Conservation (phyloP, 1,284 basidiomycete species). For the Moesziomyces sp. region DNA sequence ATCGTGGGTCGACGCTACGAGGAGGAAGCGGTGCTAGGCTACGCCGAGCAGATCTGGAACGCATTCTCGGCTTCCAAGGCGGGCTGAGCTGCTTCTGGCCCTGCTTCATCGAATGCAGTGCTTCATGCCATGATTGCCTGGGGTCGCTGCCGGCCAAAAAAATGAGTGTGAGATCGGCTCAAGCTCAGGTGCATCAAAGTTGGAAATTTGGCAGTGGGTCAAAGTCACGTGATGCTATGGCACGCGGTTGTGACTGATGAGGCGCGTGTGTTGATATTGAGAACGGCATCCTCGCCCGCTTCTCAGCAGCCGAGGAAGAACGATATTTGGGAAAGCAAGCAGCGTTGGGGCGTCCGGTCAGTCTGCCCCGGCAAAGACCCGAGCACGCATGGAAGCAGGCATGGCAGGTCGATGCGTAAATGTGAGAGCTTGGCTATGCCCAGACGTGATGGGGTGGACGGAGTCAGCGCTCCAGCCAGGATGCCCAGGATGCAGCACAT, state of each 20-base stretch:
- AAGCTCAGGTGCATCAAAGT: background rate
- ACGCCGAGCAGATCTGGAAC: constrained; percentile 42
- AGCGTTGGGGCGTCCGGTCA: background rate
- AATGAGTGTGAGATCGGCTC: background rate
- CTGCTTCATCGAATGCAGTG: no score
- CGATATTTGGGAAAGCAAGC: background rate
- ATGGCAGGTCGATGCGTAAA: no score
- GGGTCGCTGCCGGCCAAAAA: background rate
- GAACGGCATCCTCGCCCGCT: background rate
- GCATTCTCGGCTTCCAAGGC: constrained; percentile 16
- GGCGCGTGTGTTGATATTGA: constrained; percentile 29
- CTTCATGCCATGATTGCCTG: background rate
- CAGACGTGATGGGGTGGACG: no score
- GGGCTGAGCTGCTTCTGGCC: background rate
- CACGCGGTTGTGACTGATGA: constrained; percentile 7
- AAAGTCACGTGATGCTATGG: constrained; percentile 11
- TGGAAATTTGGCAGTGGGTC: no score
- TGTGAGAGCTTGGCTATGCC: background rate
- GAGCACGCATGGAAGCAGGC: no score
- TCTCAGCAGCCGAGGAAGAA: no score
- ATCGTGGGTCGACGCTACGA: constrained; percentile 77
- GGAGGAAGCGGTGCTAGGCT: constrained; percentile 76
- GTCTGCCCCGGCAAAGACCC: background rate
- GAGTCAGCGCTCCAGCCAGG: background rate
- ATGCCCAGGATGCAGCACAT: background rate